These are phyloP conservation scores for Sugiyamaella grinbergsii DNA, from an alignment of 1,139 yeast species.

Conservation along the genomic window DNA sequence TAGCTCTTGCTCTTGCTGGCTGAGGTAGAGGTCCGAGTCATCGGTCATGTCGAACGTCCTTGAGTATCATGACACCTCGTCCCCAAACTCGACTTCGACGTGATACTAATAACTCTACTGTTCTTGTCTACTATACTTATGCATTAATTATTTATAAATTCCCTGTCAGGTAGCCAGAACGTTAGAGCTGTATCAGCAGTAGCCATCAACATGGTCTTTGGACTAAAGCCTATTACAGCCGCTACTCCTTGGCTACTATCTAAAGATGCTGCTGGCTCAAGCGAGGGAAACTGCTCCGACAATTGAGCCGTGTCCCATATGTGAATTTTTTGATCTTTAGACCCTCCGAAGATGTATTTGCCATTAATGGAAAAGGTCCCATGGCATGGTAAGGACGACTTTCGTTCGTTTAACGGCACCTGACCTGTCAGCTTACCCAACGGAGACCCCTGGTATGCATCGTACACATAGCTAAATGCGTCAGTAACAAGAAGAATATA, in stretches of 20 bases:
- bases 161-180: conserved; percentile 44
- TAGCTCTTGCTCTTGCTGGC: no score
- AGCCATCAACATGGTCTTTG: conserved; percentile 72
- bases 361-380: conserved; percentile 78
- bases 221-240: conserved; percentile 76
- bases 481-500: conserved; percentile 66
- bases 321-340: conserved; percentile 58
- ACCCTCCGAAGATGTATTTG: conserved; percentile 61
- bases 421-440: conserved; percentile 56
- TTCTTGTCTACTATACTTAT: no score
- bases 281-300: conserved; percentile 43
- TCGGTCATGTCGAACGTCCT: no score
- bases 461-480: conserved; percentile 60
- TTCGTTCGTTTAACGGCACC: conserved; percentile 42
- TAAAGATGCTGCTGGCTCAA: conserved; percentile 37
- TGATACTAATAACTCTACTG: no score
- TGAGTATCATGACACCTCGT: no score
- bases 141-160: conserved; percentile 3
- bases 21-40: no score
- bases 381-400: conserved; percentile 38
- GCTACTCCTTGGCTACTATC: conserved; percentile 42
- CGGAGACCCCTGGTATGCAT: conserved; percentile 68
- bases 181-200: conserved; percentile 68
- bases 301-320: conserved; percentile 55
- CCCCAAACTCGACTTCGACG: no score